Conservation (phyloP, 2,329 filamentous ascomycete species). For the Ophiosphaerella herpotricha region DNA sequence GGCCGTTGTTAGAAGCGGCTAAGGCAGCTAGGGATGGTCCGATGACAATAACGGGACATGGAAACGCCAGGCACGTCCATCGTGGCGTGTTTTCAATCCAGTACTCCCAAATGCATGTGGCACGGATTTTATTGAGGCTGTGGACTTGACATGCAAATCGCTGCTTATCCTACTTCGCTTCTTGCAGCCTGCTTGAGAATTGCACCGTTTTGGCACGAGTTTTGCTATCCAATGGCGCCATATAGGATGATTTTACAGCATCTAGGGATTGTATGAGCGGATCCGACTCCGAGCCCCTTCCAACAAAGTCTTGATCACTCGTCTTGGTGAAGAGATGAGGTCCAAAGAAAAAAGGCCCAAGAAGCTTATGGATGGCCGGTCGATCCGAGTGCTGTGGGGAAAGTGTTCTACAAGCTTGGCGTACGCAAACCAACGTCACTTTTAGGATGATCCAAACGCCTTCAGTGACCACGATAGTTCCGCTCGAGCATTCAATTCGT, state of each 20-base stretch:
- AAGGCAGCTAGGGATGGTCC: conserved; percentile 23
- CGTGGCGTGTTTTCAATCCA: conserved; percentile 21
- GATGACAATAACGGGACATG: conserved; percentile 20
- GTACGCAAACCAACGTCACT: conserved; percentile 33
- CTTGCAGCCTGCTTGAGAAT: background rate
- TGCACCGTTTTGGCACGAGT: too few relatives aligned
- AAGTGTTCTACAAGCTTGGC: conserved; percentile 30
- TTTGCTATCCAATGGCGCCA: too few relatives aligned
- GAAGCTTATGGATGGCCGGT: conserved; percentile 15
- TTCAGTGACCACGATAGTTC: conserved; percentile 14
- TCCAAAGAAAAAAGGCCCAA: conserved; percentile 12
- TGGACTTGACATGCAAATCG: background rate
- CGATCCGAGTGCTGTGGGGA: conserved; percentile 36
- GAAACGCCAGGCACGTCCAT: conserved; percentile 13
- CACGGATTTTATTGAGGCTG: conserved; percentile 20
- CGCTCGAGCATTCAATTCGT: conserved; percentile 23
- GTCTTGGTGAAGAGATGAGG: conserved; percentile 18
- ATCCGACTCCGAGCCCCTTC: background rate
- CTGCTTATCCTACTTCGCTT: background rate
- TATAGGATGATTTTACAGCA: too few relatives aligned
- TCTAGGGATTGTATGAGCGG: too few relatives aligned
- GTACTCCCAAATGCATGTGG: conserved; percentile 10
- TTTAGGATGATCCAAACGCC: conserved; percentile 14
- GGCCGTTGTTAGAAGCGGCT: conserved; percentile 14
- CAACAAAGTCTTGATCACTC: background rate